These are phyloP conservation scores for Penicillium paneum DNA, from an alignment of 2,329 filamentous ascomycete species.

Conservation along the genomic window DNA sequence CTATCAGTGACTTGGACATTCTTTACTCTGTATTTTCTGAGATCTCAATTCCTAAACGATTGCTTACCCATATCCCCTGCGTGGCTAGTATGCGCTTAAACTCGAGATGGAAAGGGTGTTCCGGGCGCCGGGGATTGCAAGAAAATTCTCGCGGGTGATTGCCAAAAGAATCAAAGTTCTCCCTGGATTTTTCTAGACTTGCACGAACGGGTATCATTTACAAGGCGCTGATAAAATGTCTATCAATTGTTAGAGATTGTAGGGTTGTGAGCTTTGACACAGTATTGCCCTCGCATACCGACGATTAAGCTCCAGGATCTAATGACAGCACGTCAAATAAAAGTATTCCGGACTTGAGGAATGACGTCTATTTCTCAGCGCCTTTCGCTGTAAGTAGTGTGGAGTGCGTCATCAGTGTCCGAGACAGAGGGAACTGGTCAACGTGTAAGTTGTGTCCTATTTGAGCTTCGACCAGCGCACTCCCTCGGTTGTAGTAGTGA, in stretches of 20 bases:
- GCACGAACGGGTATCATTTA: neutral
- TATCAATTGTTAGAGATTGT: neutral
- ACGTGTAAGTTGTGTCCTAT: too few relatives aligned
- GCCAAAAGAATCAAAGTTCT: neutral
- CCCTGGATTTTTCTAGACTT: neutral
- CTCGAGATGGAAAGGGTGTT: neutral
- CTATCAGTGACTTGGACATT: too few relatives aligned
- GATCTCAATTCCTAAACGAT: too few relatives aligned
- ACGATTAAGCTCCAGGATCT: neutral
- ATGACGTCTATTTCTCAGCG: neutral
- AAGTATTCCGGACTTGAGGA: neutral
- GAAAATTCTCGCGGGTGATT: neutral
- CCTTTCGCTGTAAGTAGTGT: neutral
- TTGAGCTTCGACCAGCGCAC: too few relatives aligned
- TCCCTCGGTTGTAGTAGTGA: too few relatives aligned
- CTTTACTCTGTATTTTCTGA: too few relatives aligned
- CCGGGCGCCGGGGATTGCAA: too few relatives aligned
- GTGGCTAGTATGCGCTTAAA: neutral
- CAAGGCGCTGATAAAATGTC: neutral
- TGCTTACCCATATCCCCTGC: too few relatives aligned
- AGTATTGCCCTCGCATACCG: neutral
- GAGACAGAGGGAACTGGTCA: neutral
- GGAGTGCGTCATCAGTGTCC: neutral
- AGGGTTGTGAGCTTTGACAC: neutral
- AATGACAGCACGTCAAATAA: neutral